Base-by-base conservation (phyloP, 108 stramenopile species). In the Conticribra weissflogii region DNA sequence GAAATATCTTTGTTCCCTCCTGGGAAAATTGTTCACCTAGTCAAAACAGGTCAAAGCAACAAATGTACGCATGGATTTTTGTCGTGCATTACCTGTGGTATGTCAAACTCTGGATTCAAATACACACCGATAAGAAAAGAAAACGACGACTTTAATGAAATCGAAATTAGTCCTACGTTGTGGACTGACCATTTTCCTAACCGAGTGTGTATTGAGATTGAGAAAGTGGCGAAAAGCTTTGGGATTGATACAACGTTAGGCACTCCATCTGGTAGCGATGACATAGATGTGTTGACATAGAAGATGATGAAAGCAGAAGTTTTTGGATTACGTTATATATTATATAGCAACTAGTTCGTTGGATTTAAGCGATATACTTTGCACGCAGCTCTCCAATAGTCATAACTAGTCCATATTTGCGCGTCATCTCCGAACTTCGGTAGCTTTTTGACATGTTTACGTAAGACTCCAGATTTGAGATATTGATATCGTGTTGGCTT, bases 151-250 rank as follows among this genome's bases (percentile, higher is more conserved):
- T 87, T 96, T 52, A 86, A 90, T 67, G 91, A 93, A 65, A 92
- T 96, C 50, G 86, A 88, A 24, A 88, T 96, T 16, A 86, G 82
- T 56, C 87, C 93, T 30, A 91, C 90, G 24, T 87, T 96, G 82
- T 93, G 85, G 48, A 89, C 90, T 1, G 96, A 96, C 68, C 96
- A 96, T 57, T 95, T 96, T 55, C 88, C 93, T 23, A 88, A 93
- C 74, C 83, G 92, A 7, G 82, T 96, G 45, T 79, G 78, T 54
- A 54, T 78, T 55, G 86, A 84, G 54, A 64, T 94, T 28, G 82
- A 86, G 49, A 79, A 59, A 24, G 64, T 89, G 33, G 85, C 86
- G 8, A 54, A 73, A 27, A 54, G 41, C 12, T 85, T 81, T 68
- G 81, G 61, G 5, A 71, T 81, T 17, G 70, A 79, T 25, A 57